phyloP scores from a whole-genome alignment of 164 flowering plant genomes.

The Vitis amurensis region DNA sequence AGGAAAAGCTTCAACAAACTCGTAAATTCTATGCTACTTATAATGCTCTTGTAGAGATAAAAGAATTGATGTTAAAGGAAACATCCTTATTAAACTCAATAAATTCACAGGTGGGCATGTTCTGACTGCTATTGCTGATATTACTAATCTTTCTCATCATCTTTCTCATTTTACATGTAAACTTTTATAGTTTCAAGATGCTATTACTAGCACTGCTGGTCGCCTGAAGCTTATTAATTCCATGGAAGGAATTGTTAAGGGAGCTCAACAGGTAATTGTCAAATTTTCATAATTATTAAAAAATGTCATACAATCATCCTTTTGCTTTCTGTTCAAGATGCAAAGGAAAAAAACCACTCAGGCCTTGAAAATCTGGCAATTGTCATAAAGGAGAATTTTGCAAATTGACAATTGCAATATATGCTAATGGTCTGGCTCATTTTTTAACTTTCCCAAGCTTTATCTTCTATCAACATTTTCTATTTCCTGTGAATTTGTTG shows the following conservation, averaged over 20 bases:
- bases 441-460: too few relatives aligned
- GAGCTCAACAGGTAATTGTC: slow-evolving; percentile 69
- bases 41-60: slow-evolving; percentile 86
- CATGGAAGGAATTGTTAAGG: slow-evolving; percentile 73
- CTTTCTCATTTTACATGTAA: background rate
- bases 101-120: slow-evolving; percentile 65
- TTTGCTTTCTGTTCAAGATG: background rate
- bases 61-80: slow-evolving; percentile 84
- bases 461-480: too few relatives aligned
- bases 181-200: slow-evolving; percentile 70
- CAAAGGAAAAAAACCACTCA: background rate
- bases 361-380: background rate
- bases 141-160: background rate
- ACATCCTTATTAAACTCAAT: slow-evolving; percentile 78
- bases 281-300: slow-evolving; percentile 5
- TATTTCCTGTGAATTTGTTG: too few relatives aligned
- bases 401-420: too few relatives aligned
- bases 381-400: too few relatives aligned
- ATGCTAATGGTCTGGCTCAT: too few relatives aligned
- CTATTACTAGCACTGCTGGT: slow-evolving; percentile 55
- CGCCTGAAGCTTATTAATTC: slow-evolving; percentile 67
- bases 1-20: slow-evolving; percentile 79
- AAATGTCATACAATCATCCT: background rate
- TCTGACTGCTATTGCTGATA: background rate
- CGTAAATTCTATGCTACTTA: slow-evolving; percentile 82